Conservation (phyloP, 2,329 filamentous ascomycete species). For the Didymellaceae sp. region DNA sequence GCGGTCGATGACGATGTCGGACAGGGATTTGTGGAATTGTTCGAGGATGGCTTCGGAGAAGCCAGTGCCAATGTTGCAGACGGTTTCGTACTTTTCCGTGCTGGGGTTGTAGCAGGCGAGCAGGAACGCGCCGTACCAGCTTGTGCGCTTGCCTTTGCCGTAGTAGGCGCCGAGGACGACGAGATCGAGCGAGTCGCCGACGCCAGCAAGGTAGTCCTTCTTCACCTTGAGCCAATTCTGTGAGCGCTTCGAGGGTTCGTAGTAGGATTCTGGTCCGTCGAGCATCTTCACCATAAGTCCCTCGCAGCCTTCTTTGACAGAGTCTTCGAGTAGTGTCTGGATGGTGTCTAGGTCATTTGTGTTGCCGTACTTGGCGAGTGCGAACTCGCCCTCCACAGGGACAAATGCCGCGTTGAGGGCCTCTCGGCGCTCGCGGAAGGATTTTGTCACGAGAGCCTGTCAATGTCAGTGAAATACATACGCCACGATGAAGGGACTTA, state of each 20-base stretch:
- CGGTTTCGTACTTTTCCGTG: slow-evolving; percentile 85
- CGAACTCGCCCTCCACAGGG: slow-evolving; percentile 86
- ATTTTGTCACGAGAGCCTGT: slow-evolving; percentile 79
- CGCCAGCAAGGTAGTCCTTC: slow-evolving; percentile 93
- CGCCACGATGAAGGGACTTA: slow-evolving; percentile 36
- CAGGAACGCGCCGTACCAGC: slow-evolving; percentile 93
- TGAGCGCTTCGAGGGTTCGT: slow-evolving; percentile 94
- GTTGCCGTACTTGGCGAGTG: slow-evolving; percentile 86
- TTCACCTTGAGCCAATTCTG: slow-evolving; percentile 99
- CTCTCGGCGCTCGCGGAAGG: slow-evolving; percentile 81
- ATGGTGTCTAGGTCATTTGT: slow-evolving; percentile 92
- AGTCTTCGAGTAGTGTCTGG: slow-evolving; percentile 89
- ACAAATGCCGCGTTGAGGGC: slow-evolving; percentile 76
- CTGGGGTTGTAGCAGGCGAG: slow-evolving; percentile 88
- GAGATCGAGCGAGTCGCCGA: slow-evolving; percentile 94
- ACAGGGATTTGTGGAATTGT: slow-evolving; percentile 78
- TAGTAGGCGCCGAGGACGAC: slow-evolving; percentile 95
- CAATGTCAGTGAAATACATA: slow-evolving; percentile 27
- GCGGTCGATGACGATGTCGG: slow-evolving; percentile 79
- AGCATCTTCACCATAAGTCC: slow-evolving; percentile 99
- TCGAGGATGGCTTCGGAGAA: slow-evolving; percentile 96
- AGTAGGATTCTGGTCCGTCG: slow-evolving; percentile 88
- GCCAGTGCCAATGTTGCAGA: slow-evolving; percentile 98
- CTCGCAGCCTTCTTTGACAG: slow-evolving; percentile 94
- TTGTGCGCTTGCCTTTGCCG: slow-evolving; percentile 93